Conservation (phyloP, 2,329 filamentous ascomycete species). For the Verticillium alfalfae region DNA sequence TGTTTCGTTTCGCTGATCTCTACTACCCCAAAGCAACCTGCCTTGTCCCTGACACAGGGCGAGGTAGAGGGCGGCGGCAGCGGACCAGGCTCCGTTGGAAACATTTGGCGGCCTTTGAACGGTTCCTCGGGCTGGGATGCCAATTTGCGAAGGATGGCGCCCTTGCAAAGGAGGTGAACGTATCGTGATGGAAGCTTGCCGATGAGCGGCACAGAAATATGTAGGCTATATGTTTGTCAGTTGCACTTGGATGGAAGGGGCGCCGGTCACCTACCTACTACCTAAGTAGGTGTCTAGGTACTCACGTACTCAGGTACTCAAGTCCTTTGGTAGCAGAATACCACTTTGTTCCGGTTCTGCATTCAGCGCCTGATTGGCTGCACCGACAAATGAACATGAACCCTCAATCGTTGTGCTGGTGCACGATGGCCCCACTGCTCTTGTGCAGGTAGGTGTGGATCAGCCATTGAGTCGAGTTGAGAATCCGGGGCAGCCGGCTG, state of each 20-base stretch:
- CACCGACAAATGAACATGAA: not conserved
- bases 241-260: too few relatives aligned
- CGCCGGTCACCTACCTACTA: too few relatives aligned
- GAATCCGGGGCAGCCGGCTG: not conserved
- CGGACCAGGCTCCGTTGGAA: not conserved
- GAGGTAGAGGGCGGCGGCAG: not conserved
- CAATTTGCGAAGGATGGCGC: too few relatives aligned
- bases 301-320: too few relatives aligned
- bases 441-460: not conserved
- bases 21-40: not conserved
- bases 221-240: too few relatives aligned
- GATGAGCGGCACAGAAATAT: too few relatives aligned
- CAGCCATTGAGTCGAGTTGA: not conserved
- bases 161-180: too few relatives aligned
- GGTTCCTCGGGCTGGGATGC: too few relatives aligned
- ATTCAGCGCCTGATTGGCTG: not conserved
- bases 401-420: not conserved
- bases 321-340: too few relatives aligned
- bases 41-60: too few relatives aligned
- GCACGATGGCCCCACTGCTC: not conserved
- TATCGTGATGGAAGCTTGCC: too few relatives aligned
- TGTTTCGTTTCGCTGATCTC: not conserved
- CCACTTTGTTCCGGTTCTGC: not conserved
- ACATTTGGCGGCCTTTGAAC: not conserved
- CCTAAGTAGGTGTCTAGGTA: too few relatives aligned